These are phyloP conservation scores for Globisporangium paroecandrum DNA, from an alignment of 352 stramenopile genomes.

Conservation along the genomic window DNA sequence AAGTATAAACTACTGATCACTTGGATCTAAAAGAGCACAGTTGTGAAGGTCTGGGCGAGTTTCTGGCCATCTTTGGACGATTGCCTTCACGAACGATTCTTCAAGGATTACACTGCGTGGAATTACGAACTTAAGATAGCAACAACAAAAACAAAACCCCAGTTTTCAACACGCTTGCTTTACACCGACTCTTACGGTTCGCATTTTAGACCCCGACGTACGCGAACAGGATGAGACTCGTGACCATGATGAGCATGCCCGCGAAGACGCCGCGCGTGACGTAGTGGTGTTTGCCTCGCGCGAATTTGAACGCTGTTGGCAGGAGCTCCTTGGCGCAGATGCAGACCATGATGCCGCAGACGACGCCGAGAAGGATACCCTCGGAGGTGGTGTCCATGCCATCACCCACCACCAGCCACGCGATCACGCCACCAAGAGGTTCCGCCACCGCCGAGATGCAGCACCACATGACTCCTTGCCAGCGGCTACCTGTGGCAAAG, in stretches of 20 bases:
- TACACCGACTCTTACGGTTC: neutral
- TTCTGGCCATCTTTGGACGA: neutral
- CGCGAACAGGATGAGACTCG: constrained; percentile 86
- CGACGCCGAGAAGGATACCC: constrained; percentile 89
- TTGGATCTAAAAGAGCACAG: neutral
- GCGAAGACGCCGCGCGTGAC: constrained; percentile 76
- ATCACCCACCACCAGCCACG: constrained; percentile 80
- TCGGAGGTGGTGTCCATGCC: constrained; percentile 65
- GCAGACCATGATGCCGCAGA: constrained; percentile 92
- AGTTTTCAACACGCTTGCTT: neutral
- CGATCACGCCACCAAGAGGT: constrained; percentile 86
- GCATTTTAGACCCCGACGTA: constrained; percentile 50
- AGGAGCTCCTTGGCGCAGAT: constrained; percentile 92
- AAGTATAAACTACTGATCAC: neutral
- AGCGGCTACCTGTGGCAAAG: constrained; percentile 92
- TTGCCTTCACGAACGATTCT: no score
- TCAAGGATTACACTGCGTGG: no score
- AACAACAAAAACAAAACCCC: neutral
- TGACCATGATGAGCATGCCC: constrained; percentile 89
- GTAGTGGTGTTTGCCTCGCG: constrained; percentile 75
- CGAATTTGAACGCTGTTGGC: constrained; percentile 90
- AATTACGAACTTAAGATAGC: neutral
- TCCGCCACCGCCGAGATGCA: constrained; percentile 83
- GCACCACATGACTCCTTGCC: constrained; percentile 93
- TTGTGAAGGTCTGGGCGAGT: neutral